Evolutionary conservation across 2,329 filamentous ascomycete species (phyloP), one percentile per base, ranked within the genome.

Genomic region (Penicillium sp.): DNA sequence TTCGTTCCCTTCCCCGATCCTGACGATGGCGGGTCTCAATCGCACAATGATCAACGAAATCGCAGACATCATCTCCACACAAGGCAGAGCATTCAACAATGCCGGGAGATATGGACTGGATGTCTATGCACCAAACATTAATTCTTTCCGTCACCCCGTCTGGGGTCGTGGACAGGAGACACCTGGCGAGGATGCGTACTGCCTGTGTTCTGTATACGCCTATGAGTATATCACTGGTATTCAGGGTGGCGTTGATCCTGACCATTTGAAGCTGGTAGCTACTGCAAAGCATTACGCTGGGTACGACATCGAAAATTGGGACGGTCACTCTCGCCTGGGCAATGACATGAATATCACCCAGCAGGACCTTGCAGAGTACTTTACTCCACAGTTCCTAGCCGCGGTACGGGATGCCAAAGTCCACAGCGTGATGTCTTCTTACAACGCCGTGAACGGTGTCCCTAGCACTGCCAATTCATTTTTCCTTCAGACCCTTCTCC

Each of bases 351-450:
- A 5, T 11, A 81, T 87, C 54, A 75, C 77, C 9, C 73, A 77
- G 45, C 87, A 89, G 60, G 87, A 90, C 55, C 72, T 90, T 4
- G 78, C 81, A 0, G 87, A 89, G 62, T 90, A 89, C 71, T 89
- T 87, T 64, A 77, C 87, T 36, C 85, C 83, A 1, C 81, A 85
- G 0, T 90, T 90, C 72, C 77, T 87, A 63, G 79, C 79, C 67
- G 88, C 86, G 68, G 83, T 81, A 40, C 77, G 81, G 10, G 83
- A 86, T 63, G 79, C 81, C 3, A 77, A 80, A 42, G 81, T 82
- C 3, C 77, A 78, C 14, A 86, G 84, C 29, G 75, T 87, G 59
- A 86, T 86, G 84, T 86, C 83, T 62, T 80, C 79, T 0, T 86
- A 87, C 67, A 86, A 89, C 58, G 75, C 84, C 0, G 77, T 90